phyloP scores from a whole-genome alignment of 2,329 filamentous ascomycete species.

The Hymenoscyphus occultus region DNA sequence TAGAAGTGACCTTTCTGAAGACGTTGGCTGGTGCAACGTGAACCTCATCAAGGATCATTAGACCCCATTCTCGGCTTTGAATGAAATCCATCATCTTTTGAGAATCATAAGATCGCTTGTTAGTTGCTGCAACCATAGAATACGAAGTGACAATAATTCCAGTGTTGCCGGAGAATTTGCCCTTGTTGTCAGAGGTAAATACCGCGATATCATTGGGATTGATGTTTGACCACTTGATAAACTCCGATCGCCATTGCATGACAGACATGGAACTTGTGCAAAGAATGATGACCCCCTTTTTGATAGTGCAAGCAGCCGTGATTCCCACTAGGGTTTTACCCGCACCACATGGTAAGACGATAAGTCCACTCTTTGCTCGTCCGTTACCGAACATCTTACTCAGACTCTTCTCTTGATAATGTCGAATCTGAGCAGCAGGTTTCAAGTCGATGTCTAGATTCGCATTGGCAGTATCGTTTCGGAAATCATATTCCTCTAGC shows the following conservation, averaged over 20 bases:
- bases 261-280: slow-evolving; percentile 98
- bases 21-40: slow-evolving; percentile 97
- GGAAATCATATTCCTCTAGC: slow-evolving; percentile 95
- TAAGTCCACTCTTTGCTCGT: slow-evolving; percentile 94
- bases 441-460: slow-evolving; percentile 92
- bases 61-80: slow-evolving; percentile 84
- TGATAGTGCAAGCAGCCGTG: slow-evolving; percentile 94
- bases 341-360: slow-evolving; percentile 92
- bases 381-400: slow-evolving; percentile 99
- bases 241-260: slow-evolving; percentile 94
- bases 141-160: slow-evolving; percentile 98
- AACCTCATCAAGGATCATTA: slow-evolving; percentile 96
- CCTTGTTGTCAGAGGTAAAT: slow-evolving; percentile 92
- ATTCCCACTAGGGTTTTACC: slow-evolving; percentile 98
- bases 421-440: slow-evolving; percentile 83
- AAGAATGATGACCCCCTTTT: slow-evolving; percentile 91
- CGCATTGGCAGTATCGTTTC: slow-evolving; percentile 83
- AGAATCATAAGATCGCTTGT: slow-evolving; percentile 84
- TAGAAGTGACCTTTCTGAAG: slow-evolving; percentile 89
- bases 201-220: slow-evolving; percentile 89
- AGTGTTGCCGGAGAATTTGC: slow-evolving; percentile 79
- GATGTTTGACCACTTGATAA: slow-evolving; percentile 98
- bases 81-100: slow-evolving; percentile 98
- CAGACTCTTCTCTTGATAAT: slow-evolving; percentile 94
- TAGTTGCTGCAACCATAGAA: slow-evolving; percentile 94